Conservation (phyloP, 1,284 basidiomycete species). For the Trichosporon ovoides region DNA sequence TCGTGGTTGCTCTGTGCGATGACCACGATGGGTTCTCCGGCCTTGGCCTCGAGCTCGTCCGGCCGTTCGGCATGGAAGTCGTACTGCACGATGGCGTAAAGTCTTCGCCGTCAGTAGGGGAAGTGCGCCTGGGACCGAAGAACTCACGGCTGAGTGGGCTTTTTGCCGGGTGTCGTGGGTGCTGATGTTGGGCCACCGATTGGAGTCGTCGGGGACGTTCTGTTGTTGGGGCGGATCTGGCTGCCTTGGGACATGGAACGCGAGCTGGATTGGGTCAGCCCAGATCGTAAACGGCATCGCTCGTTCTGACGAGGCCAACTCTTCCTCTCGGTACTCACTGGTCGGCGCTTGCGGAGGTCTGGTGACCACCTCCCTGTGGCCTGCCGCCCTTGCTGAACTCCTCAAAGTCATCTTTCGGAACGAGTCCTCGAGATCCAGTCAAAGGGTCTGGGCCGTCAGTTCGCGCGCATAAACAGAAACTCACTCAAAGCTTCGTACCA, state of each 20-base stretch:
- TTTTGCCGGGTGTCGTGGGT: slow-evolving; percentile 14
- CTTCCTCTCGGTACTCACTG: slow-evolving; percentile 3
- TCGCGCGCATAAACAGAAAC: slow-evolving; percentile 18
- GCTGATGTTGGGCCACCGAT: slow-evolving; percentile 7
- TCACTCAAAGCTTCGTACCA: slow-evolving; percentile 79
- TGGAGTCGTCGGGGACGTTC: slow-evolving; percentile 6
- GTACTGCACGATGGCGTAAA: slow-evolving; percentile 89
- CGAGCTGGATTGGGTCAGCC: slow-evolving; percentile 4
- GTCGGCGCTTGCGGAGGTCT: background rate
- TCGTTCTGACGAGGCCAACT: background rate
- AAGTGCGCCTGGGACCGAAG: too few relatives aligned
- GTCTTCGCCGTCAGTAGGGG: slow-evolving; percentile 25
- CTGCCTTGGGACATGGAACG: slow-evolving; percentile 6
- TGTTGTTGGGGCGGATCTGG: background rate
- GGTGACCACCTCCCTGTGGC: slow-evolving; percentile 5
- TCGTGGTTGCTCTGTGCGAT: slow-evolving; percentile 52
- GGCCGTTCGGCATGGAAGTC: slow-evolving; percentile 91
- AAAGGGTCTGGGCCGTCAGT: slow-evolving; percentile 60
- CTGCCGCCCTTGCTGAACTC: slow-evolving; percentile 68
- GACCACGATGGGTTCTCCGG: slow-evolving; percentile 85
- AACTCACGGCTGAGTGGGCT: slow-evolving; percentile 28
- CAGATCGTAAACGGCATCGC: too few relatives aligned
- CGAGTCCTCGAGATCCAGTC: slow-evolving; percentile 82
- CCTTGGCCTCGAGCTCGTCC: slow-evolving; percentile 91
- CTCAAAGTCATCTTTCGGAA: slow-evolving; percentile 79